Percentiles rank a stretch among this genome's conserved stretches.
Conservation (phyloP, 1,284 basidiomycete species). For the Melampsora larici-populina region DNA sequence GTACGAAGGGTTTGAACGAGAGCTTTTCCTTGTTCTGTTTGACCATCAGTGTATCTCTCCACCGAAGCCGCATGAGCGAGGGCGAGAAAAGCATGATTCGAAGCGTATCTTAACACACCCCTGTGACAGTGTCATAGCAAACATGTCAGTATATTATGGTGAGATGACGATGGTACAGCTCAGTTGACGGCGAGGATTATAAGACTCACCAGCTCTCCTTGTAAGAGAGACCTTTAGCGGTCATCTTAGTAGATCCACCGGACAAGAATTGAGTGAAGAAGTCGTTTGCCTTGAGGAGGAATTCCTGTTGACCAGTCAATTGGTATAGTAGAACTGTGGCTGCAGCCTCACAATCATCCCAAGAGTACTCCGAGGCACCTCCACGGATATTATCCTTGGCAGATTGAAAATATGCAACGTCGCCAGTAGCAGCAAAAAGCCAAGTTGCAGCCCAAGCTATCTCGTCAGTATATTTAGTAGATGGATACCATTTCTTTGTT, state of each 20-base stretch:
- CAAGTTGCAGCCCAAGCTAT: slow-evolving; percentile 1
- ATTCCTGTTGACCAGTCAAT: background rate
- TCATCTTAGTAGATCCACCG: background rate
- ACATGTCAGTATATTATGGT: background rate
- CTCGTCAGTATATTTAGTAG: background rate
- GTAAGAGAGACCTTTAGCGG: background rate
- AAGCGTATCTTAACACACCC: slow-evolving; percentile 6
- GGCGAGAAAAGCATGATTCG: background rate
- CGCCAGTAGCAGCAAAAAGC: background rate
- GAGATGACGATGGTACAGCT: background rate
- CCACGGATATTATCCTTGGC: background rate
- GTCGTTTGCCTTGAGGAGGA: background rate
- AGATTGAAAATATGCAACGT: background rate
- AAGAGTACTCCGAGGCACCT: background rate
- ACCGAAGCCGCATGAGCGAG: background rate
- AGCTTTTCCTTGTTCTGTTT: background rate
- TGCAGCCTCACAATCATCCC: background rate
- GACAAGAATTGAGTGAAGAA: slow-evolving; percentile 2
- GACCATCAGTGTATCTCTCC: background rate
- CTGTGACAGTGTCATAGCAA: background rate
- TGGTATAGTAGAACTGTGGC: background rate
- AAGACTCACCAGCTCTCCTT: background rate
- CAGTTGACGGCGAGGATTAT: background rate
- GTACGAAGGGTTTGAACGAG: background rate
- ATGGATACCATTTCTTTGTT: background rate